A percentile compares a stretch with the other conserved stretches of the same genome.
phyloP scores from a whole-genome alignment of 768 basidiomycete species.

The Pisolithus albus region DNA sequence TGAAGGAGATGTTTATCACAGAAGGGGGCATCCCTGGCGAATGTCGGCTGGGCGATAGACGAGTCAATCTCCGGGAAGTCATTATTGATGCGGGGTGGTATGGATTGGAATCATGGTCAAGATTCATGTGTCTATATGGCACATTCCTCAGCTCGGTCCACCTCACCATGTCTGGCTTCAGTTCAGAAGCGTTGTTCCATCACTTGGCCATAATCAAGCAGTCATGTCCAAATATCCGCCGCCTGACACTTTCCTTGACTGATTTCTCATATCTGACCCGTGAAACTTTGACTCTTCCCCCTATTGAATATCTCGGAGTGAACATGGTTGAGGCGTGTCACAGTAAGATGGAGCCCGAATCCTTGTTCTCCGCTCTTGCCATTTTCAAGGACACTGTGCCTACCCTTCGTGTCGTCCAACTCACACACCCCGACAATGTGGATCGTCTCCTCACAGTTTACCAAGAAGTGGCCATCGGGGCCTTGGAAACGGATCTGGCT shows the following conservation, averaged over 20 bases:
- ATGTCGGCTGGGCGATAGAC: not conserved
- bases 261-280: not conserved
- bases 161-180: too few relatives aligned
- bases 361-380: slow-evolving; percentile 10
- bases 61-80: slow-evolving; percentile 12
- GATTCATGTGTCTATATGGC: slow-evolving; percentile 9
- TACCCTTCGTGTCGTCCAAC: slow-evolving; percentile 16
- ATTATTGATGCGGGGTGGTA: slow-evolving; percentile 4
- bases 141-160: slow-evolving; percentile 14
- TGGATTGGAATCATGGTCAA: slow-evolving; percentile 2
- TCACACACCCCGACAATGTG: slow-evolving; percentile 12
- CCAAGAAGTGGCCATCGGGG: too few relatives aligned
- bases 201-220: slow-evolving; percentile 5
- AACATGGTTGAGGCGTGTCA: not conserved
- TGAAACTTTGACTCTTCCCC: slow-evolving; percentile 4
- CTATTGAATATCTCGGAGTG: slow-evolving; percentile 14
- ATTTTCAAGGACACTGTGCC: slow-evolving; percentile 9
- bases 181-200: too few relatives aligned
- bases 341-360: not conserved
- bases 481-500: too few relatives aligned
- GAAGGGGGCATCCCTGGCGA: not conserved
- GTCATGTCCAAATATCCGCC: slow-evolving; percentile 13
- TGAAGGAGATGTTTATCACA: too few relatives aligned
- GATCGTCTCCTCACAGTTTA: slow-evolving; percentile 8
- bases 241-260: slow-evolving; percentile 11